Base-by-base conservation (phyloP, 2,329 filamentous ascomycete species). In the Trichoderma koningiopsis region DNA sequence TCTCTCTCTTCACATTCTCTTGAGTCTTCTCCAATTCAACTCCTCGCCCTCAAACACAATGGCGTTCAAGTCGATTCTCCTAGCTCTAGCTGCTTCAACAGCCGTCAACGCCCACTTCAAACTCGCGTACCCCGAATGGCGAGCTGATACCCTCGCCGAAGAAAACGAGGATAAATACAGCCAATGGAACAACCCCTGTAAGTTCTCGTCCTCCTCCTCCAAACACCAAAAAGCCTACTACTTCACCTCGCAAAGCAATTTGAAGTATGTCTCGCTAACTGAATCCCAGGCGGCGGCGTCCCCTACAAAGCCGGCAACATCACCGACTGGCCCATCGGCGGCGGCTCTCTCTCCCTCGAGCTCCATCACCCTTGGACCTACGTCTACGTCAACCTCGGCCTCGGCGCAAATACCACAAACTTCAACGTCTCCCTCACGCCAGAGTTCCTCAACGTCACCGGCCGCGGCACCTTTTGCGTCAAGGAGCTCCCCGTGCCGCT, bases 371-470 rank as follows among this genome's bases (percentile, higher is more conserved):
- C 76, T 7, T 87, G 83, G 83, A 79, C 81, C 37, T 87, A 86
- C 76, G 68, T 87, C 74, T 86, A 83, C 74, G 76, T 87, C 77
- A 87, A 87, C 77, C 79, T 87, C 61, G 85, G 84, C 58, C 77
- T 86, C 53, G 83, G 83, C 76, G 76, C 76, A 56, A 85, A 85
- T 76, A 76, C 85, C 27, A 84, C 83, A 74, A 88, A 87, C 78
- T 94, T 90, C 84, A 93, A 91, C 83, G 84, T 90, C 78, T 87
- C 89, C 40, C 83, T 93, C 33, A 86, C 88, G 2, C 87, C 87
- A 3, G 73, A 82, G 80, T 87, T 83, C 80, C 87, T 82, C 79
- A 89, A 83, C 81, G 87, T 78, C 75, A 88, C 80, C 78, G 91
- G 75, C 79, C 81, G 86, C 22, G 89, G 91, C 58, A 83, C 85